Base-by-base conservation (phyloP, 305 asterid species). In the Fraxinus nigra region DNA sequence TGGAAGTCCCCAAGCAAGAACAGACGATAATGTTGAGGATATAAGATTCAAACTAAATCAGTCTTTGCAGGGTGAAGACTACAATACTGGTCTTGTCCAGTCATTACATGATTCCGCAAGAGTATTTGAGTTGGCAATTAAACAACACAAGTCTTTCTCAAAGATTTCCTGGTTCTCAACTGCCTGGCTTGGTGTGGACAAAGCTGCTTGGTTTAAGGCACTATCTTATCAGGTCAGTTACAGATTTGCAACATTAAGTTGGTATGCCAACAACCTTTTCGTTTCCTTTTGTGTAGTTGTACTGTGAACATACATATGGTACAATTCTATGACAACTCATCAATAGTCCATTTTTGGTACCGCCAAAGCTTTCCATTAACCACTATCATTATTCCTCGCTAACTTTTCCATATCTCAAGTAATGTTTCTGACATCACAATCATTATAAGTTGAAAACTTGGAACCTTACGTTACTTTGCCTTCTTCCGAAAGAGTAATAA, bases 81-180 rank as follows among this genome's bases (percentile, higher is more conserved):
- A 84, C 78, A 85, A 85, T 81, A 81, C 88, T 69, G 97, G 96
- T 78, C 92, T 94, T 78, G 93, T 94, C 84, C 99, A 95, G 35
- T 89, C 92, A 81, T 77, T 97, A 85, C 98, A 97, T 87, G 99
- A 97, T 90, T 93, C 97, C 89, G 98, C 98, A 77, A 92, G 99
- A 87, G 92, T 90, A 75, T 89, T 93, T 92, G 98, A 97, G 89
- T 88, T 94, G 74, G 95, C 92, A 75, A 88, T 97, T 82, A 93
- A 87, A 89, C 92, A 94, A 85, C 91, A 90, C 35, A 89, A 83
- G 84, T 87, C 92, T 74, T 79, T 72, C 78, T 93, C 96, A 20
- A 94, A 93, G 87, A 82, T 83, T 26, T 89, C 93, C 34, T 97
- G 99, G 99, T 93, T 97, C 88, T 90, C 98, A 79, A 87, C 92